A percentile compares a stretch with the other conserved stretches of the same genome.
These are phyloP conservation scores for Clavulina sp. DNA, from an alignment of 768 basidiomycete species.

Conservation along the genomic window DNA sequence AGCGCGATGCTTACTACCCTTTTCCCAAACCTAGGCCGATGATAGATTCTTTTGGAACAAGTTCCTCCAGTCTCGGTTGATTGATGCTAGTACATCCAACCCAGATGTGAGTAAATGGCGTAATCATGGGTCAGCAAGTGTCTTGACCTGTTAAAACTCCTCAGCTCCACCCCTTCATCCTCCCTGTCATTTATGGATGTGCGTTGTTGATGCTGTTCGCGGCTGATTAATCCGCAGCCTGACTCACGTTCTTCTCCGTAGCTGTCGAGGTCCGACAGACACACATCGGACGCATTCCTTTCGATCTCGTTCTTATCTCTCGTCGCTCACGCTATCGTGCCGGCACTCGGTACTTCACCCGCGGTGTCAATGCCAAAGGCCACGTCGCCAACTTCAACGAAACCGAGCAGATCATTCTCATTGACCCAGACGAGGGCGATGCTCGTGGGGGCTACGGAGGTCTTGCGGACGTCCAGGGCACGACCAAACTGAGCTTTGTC, in stretches of 20 bases:
- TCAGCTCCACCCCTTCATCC: conserved; percentile 74
- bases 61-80: conserved; percentile 45
- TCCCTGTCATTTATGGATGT: conserved; percentile 94
- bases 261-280: conserved; percentile 73
- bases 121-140: neutral
- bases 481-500: conserved; percentile 52
- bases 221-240: conserved; percentile 3
- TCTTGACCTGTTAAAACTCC: neutral
- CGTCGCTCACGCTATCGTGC: conserved; percentile 87
- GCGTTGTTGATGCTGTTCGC: conserved; percentile 20
- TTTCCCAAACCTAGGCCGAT: conserved; percentile 65
- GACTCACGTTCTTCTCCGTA: conserved; percentile 18
- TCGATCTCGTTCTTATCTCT: conserved; percentile 78
- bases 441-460: conserved; percentile 9
- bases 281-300: conserved; percentile 55
- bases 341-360: conserved; percentile 91
- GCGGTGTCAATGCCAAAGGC: conserved; percentile 78
- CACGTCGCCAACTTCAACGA: conserved; percentile 97
- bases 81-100: conserved; percentile 33
- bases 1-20: conserved; percentile 4
- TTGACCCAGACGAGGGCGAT: conserved; percentile 32
- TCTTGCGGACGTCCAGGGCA: conserved; percentile 14
- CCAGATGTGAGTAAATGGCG: conserved; percentile 38
- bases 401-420: conserved; percentile 81
- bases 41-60: conserved; percentile 99